Base-by-base conservation (phyloP, 345 rosid species). In the Capsella bursapastoris region DNA sequence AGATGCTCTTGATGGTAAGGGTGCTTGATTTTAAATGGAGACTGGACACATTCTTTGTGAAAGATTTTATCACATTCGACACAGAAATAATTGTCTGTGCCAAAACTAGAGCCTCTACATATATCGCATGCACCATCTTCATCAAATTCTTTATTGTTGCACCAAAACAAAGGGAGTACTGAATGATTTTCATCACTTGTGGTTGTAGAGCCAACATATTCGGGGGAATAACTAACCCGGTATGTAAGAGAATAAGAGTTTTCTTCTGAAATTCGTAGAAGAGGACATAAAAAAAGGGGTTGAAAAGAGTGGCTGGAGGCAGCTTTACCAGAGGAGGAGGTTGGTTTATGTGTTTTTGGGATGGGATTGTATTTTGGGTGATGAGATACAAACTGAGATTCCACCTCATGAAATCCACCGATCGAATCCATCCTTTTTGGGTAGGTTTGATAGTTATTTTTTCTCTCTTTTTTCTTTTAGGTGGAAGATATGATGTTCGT, bases 11-110 rank as follows among this genome's bases (percentile, higher is more conserved):
- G 37, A 6, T 58, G 55, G 6, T 31, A 70, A 47, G 74, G 66
- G 15, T 70, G 57, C 18, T 45, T 57, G 32, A 70, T 43, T 34
- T 35, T 10, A n/a, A 6, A 6, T 22, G 74, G 74, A 57, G 65
- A 57, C 9, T 57, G 57, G 6, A 51, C 58, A 5, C 71, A 66
- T 8, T 51, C 48, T 50, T 22, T 66, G 25, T 66, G 71, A 6
- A 0, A 59, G 0, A 4, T 53, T 15, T 7, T 0, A 8, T 4
- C 18, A 67, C 28, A 14, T 0, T 1, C 0, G 28, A 1, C 15
- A 38, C 72, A 68, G 1, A 61, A 25, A 40, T 68, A 68, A 40
- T 53, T 53, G 34, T 6, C 15, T 53, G 25, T 53, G 16, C 40
- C 51, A 53, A n/a, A 53, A 16, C 55, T 10, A 9, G 40, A 40